Base-by-base conservation (phyloP, 1,284 basidiomycete species). In the Cryptococcus depauperatus region DNA sequence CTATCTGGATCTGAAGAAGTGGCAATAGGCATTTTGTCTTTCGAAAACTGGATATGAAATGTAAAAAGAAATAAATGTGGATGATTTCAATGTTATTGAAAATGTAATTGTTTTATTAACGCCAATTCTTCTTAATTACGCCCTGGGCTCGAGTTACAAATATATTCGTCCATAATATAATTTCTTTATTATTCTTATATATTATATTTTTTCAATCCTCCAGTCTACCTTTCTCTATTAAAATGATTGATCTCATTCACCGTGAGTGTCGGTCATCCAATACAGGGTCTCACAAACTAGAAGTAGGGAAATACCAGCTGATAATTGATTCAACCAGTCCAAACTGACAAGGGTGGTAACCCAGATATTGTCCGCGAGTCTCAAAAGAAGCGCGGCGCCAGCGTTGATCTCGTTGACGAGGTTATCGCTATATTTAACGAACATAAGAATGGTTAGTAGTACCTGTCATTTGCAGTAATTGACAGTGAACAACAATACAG, bases 281-380 rank as follows among this genome's bases (percentile, higher is more conserved):
- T n/a, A 30, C 29, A 30, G 29, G n/a, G 29, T 41, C 25, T 23
- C 8, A 33, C 48, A 46, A 3, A n/a, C n/a, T n/a, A n/a, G n/a
- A n/a, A n/a, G n/a, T n/a, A n/a, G n/a, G n/a, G n/a, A n/a, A n/a
- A n/a, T n/a, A n/a, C n/a, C 29, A 30, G 29, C 29, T 30, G n/a
- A 30, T n/a, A 30, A 13, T 13, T 18, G 14, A n/a, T 13, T 8
- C 5, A 11, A 32, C 9, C 46, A 71, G 70, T 71, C 52, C 68
- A 70, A 57, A 50, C 62, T 29, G 81, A 76, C 72, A 93, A 91
- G 68, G 95, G 93, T 30, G 95, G 93, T 40, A 87, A 96, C 74
- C 83, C 91, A n/a, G 83, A 88, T 58, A 78, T 84, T 63, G 92
- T 98, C 57, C 77, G 84, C 53, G 89, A 91, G 63, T 95, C 90